Evolutionary conservation across 2,329 filamentous ascomycete species (phyloP).

Genomic region (Camptophora hylomeconis): DNA sequence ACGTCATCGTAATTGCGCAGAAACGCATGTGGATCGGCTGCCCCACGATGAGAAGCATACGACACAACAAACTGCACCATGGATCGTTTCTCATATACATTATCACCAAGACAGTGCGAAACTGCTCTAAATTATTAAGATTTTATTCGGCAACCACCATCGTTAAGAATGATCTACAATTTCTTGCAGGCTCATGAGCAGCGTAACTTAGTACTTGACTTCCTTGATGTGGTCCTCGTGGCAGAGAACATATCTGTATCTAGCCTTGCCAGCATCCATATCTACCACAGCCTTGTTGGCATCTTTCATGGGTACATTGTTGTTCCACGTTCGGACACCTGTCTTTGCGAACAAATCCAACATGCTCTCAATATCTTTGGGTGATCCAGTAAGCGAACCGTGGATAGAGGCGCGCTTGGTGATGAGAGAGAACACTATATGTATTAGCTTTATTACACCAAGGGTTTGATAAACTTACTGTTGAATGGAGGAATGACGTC

Average conservation of each 20-base stretch:
- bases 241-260: conserved; percentile 33
- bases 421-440: conserved; percentile 48
- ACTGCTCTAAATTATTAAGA: not conserved
- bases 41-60: too few relatives aligned
- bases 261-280: conserved; percentile 31
- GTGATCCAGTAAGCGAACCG: conserved; percentile 33
- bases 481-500: conserved; percentile 39
- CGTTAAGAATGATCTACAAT: not conserved
- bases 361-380: conserved; percentile 31
- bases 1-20: not conserved
- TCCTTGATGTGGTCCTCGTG: conserved; percentile 20
- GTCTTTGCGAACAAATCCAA: conserved; percentile 29
- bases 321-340: conserved; percentile 30
- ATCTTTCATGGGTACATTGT: conserved; percentile 28
- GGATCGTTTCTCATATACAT: not conserved
- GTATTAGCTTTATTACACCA: too few relatives aligned
- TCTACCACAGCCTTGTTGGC: conserved; percentile 29
- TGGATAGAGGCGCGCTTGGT: conserved; percentile 40
- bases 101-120: not conserved
- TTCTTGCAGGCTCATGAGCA: not conserved
- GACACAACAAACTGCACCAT: not conserved
- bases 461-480: too few relatives aligned
- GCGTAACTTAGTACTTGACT: not conserved
- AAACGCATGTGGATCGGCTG: too few relatives aligned
- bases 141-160: not conserved